Conservation (phyloP, 495 filamentous ascomycete species). For the Aspergillus cavernicola region DNA sequence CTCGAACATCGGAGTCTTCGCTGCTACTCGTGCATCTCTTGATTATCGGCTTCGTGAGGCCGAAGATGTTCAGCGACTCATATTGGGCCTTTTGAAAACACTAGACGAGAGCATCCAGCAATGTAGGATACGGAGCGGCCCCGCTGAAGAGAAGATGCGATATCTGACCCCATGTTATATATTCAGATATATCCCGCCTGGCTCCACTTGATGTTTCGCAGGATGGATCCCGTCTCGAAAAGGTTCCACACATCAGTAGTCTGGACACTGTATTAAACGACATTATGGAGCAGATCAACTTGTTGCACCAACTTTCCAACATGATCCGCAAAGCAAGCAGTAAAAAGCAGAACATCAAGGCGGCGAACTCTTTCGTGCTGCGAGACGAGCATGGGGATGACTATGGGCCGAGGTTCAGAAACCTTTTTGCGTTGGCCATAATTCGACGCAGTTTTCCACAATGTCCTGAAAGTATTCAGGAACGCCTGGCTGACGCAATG, state of each 20-base stretch:
- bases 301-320: constrained; percentile 13
- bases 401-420: not conserved
- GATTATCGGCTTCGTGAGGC: constrained; percentile 14
- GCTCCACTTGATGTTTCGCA: not conserved
- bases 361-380: not conserved
- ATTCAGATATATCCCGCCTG: not conserved
- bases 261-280: not conserved
- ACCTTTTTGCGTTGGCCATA: constrained; percentile 7
- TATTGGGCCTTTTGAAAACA: not conserved
- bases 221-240: not conserved
- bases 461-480: not conserved
- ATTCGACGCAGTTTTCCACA: constrained; percentile 4
- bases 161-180: not conserved
- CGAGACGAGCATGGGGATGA: constrained; percentile 8
- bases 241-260: not conserved
- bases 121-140: constrained; percentile 4
- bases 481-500: constrained; percentile 6
- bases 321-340: constrained; percentile 10
- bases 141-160: not conserved
- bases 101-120: constrained; percentile 5
- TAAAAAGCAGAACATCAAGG: not conserved
- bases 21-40: not conserved
- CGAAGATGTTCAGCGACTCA: constrained; percentile 5
- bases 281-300: constrained; percentile 7
- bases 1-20: constrained; percentile 10